Evolutionary conservation across 306 rosid species (phyloP), one percentile per base, ranked within the genome.

Genomic region (Citrullus mucosospermus): DNA sequence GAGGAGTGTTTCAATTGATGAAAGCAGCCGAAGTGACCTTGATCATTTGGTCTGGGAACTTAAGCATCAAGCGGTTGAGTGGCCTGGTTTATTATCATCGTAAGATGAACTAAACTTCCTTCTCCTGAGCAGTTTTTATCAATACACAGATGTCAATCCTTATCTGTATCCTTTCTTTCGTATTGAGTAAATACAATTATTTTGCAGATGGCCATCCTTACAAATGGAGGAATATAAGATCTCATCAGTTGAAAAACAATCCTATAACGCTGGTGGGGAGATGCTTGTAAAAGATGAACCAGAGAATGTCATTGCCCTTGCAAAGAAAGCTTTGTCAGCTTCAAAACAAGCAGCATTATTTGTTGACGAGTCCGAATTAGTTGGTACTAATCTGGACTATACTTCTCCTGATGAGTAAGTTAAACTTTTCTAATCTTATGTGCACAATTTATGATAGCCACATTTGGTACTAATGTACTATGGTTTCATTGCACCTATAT

Each of bases 301-400:
- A 6, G 66, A 73, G 58, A 77, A 84, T 36, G 90, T 79, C 18
- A 76, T 92, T 81, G 63, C 86, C 39, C 91, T 92, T 62, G 97
- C 98, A 54, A 86, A 87, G 89, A 82, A 81, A 84, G 95, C 96
- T 51, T 80, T 95, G 89, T 82, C 85, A 59, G 95, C 93, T 77
- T 92, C 97, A 59, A 84, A 84, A 79, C 87, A 89, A 83, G 96
- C 96, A 53, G 90, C 87, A 53, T 88, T 79, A 16, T 78, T 83
- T 74, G 88, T 88, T 56, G 88, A 80, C 25, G 91, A 78, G 77
- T 82, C 85, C 77, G 77, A 80, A 83, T 68, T 72, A 32, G 61
- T 82, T 79, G 78, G 68, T 58, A 79, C 78, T 73, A 89, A 81
- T 53, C 70, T 80, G 46, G 86, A 86, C 80, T 83, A 70, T 81